Evolutionary conservation across 2,329 filamentous ascomycete genomes (phyloP).

Genomic region (Exophiala bonariae): DNA sequence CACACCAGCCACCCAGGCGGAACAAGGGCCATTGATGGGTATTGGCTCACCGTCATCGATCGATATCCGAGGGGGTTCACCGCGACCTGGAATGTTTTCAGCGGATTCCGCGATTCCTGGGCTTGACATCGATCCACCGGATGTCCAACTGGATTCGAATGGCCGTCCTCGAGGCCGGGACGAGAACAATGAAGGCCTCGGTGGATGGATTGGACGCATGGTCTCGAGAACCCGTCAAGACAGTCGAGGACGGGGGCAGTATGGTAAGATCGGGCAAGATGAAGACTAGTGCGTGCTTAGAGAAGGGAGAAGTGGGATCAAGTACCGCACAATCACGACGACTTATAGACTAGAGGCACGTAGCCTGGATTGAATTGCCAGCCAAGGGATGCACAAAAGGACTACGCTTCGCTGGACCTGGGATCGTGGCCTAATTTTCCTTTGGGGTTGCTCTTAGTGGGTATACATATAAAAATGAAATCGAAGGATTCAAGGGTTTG

Average conservation of each 20-base stretch:
- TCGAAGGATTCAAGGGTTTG: too few relatives aligned
- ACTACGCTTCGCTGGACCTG: too few relatives aligned
- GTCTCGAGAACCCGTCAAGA: slow-evolving; percentile 38
- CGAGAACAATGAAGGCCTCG: slow-evolving; percentile 55
- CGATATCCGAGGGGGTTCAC: slow-evolving; percentile 48
- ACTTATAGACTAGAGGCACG: too few relatives aligned
- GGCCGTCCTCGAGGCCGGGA: slow-evolving; percentile 48
- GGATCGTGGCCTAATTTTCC: too few relatives aligned
- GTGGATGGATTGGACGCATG: slow-evolving; percentile 69
- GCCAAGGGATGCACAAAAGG: too few relatives aligned
- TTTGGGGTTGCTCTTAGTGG: too few relatives aligned
- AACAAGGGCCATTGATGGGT: slow-evolving; percentile 79
- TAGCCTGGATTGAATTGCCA: too few relatives aligned
- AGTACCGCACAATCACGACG: too few relatives aligned
- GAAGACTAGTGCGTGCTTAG: slow-evolving; percentile 26
- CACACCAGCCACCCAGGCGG: slow-evolving; percentile 74
- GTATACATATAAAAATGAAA: too few relatives aligned
- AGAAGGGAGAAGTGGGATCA: too few relatives aligned
- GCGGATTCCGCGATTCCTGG: slow-evolving; percentile 73
- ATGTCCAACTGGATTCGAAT: slow-evolving; percentile 52
- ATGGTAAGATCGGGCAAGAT: slow-evolving; percentile 27
- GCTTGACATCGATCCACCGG: slow-evolving; percentile 77
- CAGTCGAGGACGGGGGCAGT: slow-evolving; percentile 21
- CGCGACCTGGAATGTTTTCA: slow-evolving; percentile 43
- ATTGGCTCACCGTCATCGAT: slow-evolving; percentile 76